phyloP scores from a whole-genome alignment of 495 filamentous ascomycete genomes.

The Barbatosphaeria neglecta region DNA sequence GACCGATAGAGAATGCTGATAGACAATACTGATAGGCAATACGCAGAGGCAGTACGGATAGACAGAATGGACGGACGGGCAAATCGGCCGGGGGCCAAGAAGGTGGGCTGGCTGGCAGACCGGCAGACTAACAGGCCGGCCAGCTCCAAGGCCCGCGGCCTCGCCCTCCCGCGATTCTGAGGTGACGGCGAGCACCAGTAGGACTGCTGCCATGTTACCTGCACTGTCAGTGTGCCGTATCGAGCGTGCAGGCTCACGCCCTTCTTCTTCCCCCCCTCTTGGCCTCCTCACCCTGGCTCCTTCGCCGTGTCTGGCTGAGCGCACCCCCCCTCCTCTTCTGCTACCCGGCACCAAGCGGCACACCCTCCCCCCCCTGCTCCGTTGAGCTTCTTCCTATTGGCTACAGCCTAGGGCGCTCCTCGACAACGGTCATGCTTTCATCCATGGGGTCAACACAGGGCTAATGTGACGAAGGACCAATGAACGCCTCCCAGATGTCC shows the following conservation, averaged over 20 bases:
- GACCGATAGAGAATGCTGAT: too few species aligned
- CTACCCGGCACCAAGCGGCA: constrained; percentile 10
- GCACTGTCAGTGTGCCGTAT: neutral
- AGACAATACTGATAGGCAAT: too few species aligned
- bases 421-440: constrained; percentile 38
- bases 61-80: too few species aligned
- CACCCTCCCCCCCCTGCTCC: constrained; percentile 14
- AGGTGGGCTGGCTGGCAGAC: too few species aligned
- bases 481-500: constrained; percentile 25
- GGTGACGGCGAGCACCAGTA: neutral
- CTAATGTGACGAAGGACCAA: constrained; percentile 31
- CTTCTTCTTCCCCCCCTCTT: neutral
- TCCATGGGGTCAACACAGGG: constrained; percentile 32
- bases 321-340: constrained; percentile 1
- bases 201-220: neutral
- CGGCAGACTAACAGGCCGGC: too few species aligned
- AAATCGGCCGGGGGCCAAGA: too few species aligned
- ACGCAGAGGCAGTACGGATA: too few species aligned
- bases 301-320: neutral
- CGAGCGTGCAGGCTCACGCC: neutral
- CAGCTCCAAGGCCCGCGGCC: constrained; percentile 8
- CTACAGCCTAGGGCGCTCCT: constrained; percentile 17
- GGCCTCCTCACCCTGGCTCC: neutral
- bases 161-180: neutral
- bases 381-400: constrained; percentile 24